Base-by-base conservation (phyloP, 1,139 yeast species). In the Suhomyces kunorum region DNA sequence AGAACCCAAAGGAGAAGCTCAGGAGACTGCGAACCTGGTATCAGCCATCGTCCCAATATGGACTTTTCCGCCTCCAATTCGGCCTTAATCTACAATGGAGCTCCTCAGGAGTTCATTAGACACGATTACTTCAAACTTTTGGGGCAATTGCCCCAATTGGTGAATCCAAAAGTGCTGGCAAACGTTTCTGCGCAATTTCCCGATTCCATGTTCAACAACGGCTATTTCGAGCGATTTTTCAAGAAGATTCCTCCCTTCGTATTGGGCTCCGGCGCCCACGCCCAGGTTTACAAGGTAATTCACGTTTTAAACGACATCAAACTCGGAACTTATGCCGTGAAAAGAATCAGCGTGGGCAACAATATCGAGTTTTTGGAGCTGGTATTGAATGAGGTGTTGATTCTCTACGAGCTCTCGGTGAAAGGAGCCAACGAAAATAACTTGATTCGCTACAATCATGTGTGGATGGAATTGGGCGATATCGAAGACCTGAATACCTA, bases 401-500 rank as follows among this genome's bases (percentile, higher is more conserved):
- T 88, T 32, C 55, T 76, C 22, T 75, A 74, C 51, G 76, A 74
- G 46, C 56, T 76, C 24, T 73, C 73, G 0, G 64, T 54, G 13
- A 58, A 62, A 32, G 71, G 73, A 0, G 71, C 72, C 24, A 64
- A 64, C 38, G 71, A 66, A 38, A 63, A 79, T 17, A 87, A 88
- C 56, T 71, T 88, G 50, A 87, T 88, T 16, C 78, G 86, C 19
- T 89, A 89, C 57, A 88, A 88, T 56, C 96, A 89, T 63, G 96
- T 88, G 23, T 89, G 97, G 96, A 63, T 89, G 28, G 97, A 89
- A 55, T 69, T 81, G 56, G 87, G 87, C 19, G 74, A 76, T 27
- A 59, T 81, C 22, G 71, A 79, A 15, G 79, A 74, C 37, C 69
- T 63, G 68, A 42, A 47, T 8, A 54, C 71, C 0, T 63, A 55